phyloP scores from a whole-genome alignment of 768 basidiomycete species.

The Amanita brunnescens region DNA sequence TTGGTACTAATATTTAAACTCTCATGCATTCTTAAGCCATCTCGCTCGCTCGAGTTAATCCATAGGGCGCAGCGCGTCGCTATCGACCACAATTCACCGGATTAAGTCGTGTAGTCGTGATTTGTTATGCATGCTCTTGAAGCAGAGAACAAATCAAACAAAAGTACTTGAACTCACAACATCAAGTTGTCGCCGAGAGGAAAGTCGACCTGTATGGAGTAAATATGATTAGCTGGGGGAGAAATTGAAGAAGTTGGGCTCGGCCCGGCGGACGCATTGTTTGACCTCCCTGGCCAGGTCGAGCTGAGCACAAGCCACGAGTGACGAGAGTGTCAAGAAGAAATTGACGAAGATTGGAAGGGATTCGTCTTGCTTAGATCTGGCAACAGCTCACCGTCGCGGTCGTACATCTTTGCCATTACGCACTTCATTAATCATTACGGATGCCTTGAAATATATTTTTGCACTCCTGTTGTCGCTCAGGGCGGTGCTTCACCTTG shows the following conservation, averaged over 20 bases:
- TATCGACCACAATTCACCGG: too few relatives aligned
- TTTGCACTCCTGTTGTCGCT: constrained; percentile 87
- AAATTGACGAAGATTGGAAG: constrained; percentile 63
- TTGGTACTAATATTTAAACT: too few relatives aligned
- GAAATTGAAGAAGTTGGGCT: constrained; percentile 51
- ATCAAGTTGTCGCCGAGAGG: too few relatives aligned
- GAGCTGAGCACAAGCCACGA: constrained; percentile 96
- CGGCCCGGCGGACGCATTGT: constrained; percentile 81
- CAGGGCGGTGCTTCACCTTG: constrained; percentile 96
- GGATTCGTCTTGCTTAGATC: background rate
- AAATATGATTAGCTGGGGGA: constrained; percentile 87
- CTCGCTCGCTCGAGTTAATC: too few relatives aligned
- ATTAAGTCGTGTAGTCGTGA: too few relatives aligned
- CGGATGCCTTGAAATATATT: constrained; percentile 91
- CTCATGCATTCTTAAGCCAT: too few relatives aligned
- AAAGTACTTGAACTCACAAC: too few relatives aligned
- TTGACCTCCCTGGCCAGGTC: constrained; percentile 96
- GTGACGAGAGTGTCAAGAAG: constrained; percentile 80
- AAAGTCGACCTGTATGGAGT: constrained; percentile 95
- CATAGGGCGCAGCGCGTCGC: too few relatives aligned
- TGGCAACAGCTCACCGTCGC: constrained; percentile 77
- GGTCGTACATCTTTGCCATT: constrained; percentile 90
- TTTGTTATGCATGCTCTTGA: too few relatives aligned
- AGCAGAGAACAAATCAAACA: too few relatives aligned
- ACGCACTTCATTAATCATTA: constrained; percentile 97